A percentile compares a stretch with the other conserved stretches of the same genome.
Conservation (phyloP, 2,329 filamentous ascomycete species). For the Capronia epimyces region DNA sequence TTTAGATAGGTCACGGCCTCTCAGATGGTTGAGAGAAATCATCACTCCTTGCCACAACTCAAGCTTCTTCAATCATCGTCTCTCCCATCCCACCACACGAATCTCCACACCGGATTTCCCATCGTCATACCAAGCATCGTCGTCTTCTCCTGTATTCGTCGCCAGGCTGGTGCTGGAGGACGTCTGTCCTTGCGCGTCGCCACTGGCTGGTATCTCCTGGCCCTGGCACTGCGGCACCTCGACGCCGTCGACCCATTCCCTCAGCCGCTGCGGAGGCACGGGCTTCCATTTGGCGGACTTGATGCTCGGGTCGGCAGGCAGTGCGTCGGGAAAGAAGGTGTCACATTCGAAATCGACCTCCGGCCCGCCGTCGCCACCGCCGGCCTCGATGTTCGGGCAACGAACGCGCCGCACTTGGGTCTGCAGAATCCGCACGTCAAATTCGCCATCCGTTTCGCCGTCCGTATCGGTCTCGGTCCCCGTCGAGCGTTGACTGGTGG, state of each 20-base stretch:
- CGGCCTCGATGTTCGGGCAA: not conserved
- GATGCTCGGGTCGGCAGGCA: conserved; percentile 30
- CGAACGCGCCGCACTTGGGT: conserved; percentile 27
- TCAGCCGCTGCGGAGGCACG: conserved; percentile 1
- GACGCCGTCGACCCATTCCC: conserved; percentile 13
- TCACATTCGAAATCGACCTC: conserved; percentile 42
- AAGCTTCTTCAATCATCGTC: conserved; percentile 15
- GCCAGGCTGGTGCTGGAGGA: too few species aligned
- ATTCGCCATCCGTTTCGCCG: conserved; percentile 1
- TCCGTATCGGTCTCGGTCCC: conserved; percentile 11
- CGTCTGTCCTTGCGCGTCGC: conserved; percentile 14
- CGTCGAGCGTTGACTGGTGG: too few species aligned
- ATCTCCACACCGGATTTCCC: conserved; percentile 47
- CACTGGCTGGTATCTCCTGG: not conserved
- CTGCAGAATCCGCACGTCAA: conserved; percentile 30
- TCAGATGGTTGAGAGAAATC: too few species aligned
- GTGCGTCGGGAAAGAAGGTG: conserved; percentile 42
- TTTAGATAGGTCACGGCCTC: too few species aligned
- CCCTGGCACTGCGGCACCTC: conserved; percentile 10
- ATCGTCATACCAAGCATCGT: conserved; percentile 41
- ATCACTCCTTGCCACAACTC: too few species aligned
- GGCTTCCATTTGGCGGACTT: conserved; percentile 16
- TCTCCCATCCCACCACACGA: conserved; percentile 45
- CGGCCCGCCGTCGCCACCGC: conserved; percentile 4
- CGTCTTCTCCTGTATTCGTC: not conserved